Conservation (phyloP, 306 rosid genomes). For the Quercus variabilis region DNA sequence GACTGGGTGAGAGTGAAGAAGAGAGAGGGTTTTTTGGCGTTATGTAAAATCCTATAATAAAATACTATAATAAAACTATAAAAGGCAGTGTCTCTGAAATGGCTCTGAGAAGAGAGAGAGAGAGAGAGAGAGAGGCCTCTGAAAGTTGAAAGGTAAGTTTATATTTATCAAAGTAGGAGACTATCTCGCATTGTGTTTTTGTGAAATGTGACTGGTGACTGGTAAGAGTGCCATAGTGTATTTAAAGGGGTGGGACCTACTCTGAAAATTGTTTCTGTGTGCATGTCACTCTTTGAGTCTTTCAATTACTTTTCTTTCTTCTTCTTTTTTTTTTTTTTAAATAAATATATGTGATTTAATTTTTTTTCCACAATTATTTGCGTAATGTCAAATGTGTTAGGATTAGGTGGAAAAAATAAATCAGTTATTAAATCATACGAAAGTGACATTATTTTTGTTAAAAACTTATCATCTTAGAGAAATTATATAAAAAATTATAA, state of each 20-base stretch:
- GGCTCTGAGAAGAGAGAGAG: background rate
- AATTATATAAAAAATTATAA: too few species aligned
- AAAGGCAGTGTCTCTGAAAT: background rate
- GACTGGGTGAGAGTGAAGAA: slow-evolving; percentile 7
- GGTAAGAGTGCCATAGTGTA: background rate
- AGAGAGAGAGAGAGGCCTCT: slow-evolving; percentile 29
- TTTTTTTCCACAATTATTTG: too few species aligned
- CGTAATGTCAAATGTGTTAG: too few species aligned
- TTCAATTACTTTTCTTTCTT: background rate
- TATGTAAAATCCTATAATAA: background rate
- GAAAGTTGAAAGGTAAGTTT: slow-evolving; percentile 34
- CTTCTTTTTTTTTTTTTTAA: too few species aligned
- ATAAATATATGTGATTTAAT: too few species aligned
- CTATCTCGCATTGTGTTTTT: background rate
- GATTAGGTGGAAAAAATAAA: too few species aligned
- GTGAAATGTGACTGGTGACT: too few species aligned
- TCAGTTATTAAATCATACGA: too few species aligned
- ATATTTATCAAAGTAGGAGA: slow-evolving; percentile 4
- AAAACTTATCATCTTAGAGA: too few species aligned
- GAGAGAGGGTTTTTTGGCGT: slow-evolving; percentile 8
- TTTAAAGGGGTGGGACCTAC: slow-evolving; percentile 36
- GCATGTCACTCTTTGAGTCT: background rate
- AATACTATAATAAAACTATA: background rate
- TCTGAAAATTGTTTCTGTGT: too few species aligned
- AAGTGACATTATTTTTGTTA: too few species aligned